phyloP scores from a whole-genome alignment of 441 rosid genomes.

The Populus hybrid region DNA sequence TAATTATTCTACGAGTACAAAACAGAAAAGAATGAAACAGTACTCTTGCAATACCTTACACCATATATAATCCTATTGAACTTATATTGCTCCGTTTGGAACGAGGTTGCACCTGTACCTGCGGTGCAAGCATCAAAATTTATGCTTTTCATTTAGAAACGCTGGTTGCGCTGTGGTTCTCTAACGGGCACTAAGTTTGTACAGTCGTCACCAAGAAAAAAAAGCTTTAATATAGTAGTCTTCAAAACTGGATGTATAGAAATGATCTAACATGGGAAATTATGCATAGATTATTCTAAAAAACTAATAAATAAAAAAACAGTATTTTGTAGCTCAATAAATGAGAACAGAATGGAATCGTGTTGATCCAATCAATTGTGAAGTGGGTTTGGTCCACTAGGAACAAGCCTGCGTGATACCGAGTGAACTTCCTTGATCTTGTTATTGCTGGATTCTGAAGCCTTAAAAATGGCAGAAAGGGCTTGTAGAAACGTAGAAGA shows the following conservation, averaged over 20 bases:
- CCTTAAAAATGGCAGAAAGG: constrained; percentile 21
- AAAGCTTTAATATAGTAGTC: background rate
- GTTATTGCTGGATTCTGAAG: constrained; percentile 2
- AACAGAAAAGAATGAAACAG: too few species aligned
- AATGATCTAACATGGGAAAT: background rate
- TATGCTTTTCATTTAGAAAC: background rate
- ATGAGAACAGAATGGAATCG: too few species aligned
- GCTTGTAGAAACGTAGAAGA: constrained; percentile 20
- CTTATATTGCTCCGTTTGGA: background rate
- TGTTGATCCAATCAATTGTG: constrained; percentile 25
- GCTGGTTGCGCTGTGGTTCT: background rate
- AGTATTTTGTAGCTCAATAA: too few species aligned
- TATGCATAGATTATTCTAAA: background rate
- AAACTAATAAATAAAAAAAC: constrained; percentile 12
- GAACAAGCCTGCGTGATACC: constrained; percentile 35
- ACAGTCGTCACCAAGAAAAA: too few species aligned
- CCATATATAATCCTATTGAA: too few species aligned
- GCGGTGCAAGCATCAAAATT: background rate
- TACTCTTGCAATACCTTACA: too few species aligned
- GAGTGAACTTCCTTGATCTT: constrained; percentile 6
- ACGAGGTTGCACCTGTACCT: background rate
- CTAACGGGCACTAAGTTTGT: background rate
- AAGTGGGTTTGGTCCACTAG: constrained; percentile 44
- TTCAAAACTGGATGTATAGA: background rate
- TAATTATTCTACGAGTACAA: too few species aligned